Evolutionary conservation across 768 basidiomycete genomes (phyloP), one percentile per base, ranked within the genome.

Genomic region (Calocybe indica): DNA sequence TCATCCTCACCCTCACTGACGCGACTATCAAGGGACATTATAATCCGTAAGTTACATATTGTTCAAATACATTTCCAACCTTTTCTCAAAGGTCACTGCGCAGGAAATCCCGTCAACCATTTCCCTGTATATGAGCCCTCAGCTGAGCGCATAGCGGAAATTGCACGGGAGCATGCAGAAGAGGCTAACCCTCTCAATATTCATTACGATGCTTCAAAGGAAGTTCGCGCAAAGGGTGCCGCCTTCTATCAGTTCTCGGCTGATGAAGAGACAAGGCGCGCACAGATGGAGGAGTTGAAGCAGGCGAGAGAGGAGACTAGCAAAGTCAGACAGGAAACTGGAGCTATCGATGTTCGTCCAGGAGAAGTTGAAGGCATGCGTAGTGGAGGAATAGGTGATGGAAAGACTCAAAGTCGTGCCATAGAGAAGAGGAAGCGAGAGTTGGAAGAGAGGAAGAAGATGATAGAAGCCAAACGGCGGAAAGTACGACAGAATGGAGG

Each of bases 61-160:
- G 30, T 7, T 13, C 13, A 39, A 12, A 33, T 29, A 15, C 4
- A 1, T 22, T 47, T 6, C 32, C 29, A 13, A 14, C 42, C 40
- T 48, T 9, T 49, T 28, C 29, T 34, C 34, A 49, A 30, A 40
- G 5, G 22, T 32, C 45, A 55, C 33, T 40, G 44, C 46, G 33
- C 52, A 92, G 91, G 80, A 42, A 89, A 91, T 58, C 89, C 92
- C 10, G 78, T 83, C 29, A 79, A 84, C 53, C 82, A 89, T 62
- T 97, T 93, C 66, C 94, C 94, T 0, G 80, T 85, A 0, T 97
- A 92, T 57, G 82, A 87, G 56, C 93, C 88, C 5, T 83, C 90
- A 8, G 80, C 78, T 1, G 93, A 94, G 50, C 80, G 85, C 6
- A 65, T 88, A 40, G 83, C 85, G 4, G 82, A 84, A 48, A 85